phyloP scores from a whole-genome alignment of 2,329 filamentous ascomycete species.

The Cladosporium sp. region DNA sequence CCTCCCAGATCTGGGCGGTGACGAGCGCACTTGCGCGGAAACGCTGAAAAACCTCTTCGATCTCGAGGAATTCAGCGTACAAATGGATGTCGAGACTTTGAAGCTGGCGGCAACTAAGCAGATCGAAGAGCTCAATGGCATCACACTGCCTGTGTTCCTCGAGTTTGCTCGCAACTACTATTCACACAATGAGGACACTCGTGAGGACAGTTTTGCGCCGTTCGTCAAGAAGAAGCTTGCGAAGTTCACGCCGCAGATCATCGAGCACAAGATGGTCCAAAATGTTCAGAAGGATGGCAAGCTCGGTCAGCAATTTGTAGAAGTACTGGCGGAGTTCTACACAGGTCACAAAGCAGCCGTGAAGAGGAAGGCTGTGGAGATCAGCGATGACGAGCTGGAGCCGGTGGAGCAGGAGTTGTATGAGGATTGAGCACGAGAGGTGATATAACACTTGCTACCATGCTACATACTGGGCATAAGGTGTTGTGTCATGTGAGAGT shows the following conservation, averaged over 20 bases:
- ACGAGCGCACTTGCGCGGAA: background rate
- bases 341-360: background rate
- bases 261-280: background rate
- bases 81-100: background rate
- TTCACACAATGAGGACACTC: background rate
- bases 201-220: background rate
- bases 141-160: background rate
- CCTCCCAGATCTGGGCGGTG: background rate
- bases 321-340: background rate
- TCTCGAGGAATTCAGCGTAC: background rate
- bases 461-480: background rate
- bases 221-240: conserved; percentile 19
- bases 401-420: background rate
- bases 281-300: background rate
- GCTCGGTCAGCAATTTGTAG: background rate
- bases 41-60: background rate
- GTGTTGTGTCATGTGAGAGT: background rate
- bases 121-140: background rate
- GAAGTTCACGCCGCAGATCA: background rate
- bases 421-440: background rate
- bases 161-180: conserved; percentile 8
- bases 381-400: background rate
- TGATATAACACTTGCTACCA: background rate
- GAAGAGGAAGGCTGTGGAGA: background rate
- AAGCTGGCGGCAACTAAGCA: background rate